These are phyloP conservation scores for Canavalia ensiformis DNA, from an alignment of 306 rosid genomes.

Conservation along the genomic window DNA sequence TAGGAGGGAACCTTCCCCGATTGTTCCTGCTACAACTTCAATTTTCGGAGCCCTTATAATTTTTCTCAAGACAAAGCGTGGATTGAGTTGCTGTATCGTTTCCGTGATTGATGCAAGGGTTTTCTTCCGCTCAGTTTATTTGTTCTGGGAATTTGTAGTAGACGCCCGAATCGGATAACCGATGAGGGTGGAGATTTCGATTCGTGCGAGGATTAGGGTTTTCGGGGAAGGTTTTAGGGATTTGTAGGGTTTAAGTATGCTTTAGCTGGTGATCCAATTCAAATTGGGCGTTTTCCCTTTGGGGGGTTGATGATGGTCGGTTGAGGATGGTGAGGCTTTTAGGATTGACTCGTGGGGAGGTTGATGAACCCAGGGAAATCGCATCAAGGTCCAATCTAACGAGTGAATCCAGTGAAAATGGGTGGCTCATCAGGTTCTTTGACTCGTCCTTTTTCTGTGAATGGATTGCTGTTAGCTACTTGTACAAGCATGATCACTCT, in stretches of 20 bases:
- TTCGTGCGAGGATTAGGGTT: constrained; percentile 52
- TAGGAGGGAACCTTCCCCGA: constrained; percentile 8
- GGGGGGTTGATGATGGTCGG: constrained; percentile 60
- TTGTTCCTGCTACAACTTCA: constrained; percentile 36
- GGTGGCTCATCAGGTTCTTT: constrained; percentile 98
- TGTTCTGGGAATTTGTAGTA: constrained; percentile 36
- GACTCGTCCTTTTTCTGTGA: constrained; percentile 98
- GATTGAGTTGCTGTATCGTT: constrained; percentile 24
- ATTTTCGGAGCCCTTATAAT: neutral
- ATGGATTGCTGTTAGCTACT: constrained; percentile 98
- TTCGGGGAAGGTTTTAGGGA: constrained; percentile 56
- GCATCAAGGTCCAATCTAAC: constrained; percentile 62
- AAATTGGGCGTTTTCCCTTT: constrained; percentile 35
- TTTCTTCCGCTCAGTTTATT: constrained; percentile 43
- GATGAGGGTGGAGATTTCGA: constrained; percentile 37
- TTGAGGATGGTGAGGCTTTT: constrained; percentile 87
- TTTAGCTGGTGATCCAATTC: constrained; percentile 45
- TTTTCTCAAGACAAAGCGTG: constrained; percentile 9
- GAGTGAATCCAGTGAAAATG: constrained; percentile 86
- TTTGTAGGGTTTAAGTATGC: constrained; percentile 54
- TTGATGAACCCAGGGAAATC: constrained; percentile 84
- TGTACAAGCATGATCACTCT: constrained; percentile 91
- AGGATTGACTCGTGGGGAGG: constrained; percentile 74
- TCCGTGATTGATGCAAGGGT: constrained; percentile 35
- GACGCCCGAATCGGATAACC: constrained; percentile 42